Conservation (phyloP, 2,329 filamentous ascomycete species). For the Rhynchosporium graminicola region DNA sequence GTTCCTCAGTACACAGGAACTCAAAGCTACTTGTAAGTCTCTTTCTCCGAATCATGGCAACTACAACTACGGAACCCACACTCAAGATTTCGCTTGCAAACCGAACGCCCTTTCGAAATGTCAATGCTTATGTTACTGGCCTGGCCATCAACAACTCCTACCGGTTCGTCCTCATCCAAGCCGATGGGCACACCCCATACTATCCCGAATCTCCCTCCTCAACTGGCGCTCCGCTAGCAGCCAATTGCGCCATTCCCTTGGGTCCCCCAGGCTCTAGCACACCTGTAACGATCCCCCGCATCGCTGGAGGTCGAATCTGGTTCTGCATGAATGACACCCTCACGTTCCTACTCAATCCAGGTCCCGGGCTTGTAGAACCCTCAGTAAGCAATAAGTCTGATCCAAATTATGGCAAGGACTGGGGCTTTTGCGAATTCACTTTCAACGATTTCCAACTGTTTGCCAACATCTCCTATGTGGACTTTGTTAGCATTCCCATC, state of each 20-base stretch:
- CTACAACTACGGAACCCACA: constrained; percentile 8
- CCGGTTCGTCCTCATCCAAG: constrained; percentile 60
- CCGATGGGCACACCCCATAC: constrained; percentile 66
- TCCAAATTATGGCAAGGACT: constrained; percentile 60
- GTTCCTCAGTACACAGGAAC: neutral
- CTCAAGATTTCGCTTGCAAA: constrained; percentile 66
- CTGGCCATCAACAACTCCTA: constrained; percentile 59
- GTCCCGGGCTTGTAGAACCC: constrained; percentile 71
- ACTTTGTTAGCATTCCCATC: constrained; percentile 71
- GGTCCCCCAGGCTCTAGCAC: constrained; percentile 57
- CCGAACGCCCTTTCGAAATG: constrained; percentile 58
- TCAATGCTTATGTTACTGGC: constrained; percentile 72
- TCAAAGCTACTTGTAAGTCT: neutral
- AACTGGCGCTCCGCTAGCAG: constrained; percentile 52
- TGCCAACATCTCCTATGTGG: constrained; percentile 72
- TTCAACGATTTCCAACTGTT: constrained; percentile 63
- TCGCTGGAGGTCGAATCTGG: constrained; percentile 73
- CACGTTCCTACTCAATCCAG: constrained; percentile 69
- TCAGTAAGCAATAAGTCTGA: constrained; percentile 67
- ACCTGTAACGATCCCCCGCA: constrained; percentile 65
- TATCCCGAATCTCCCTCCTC: constrained; percentile 59
- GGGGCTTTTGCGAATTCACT: constrained; percentile 71
- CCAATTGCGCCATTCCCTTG: constrained; percentile 63
- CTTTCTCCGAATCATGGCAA: neutral
- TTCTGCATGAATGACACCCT: constrained; percentile 64